A percentile compares a stretch with the other conserved stretches of the same genome.
Conservation (phyloP, 441 rosid genomes). For the Populus hybrid region DNA sequence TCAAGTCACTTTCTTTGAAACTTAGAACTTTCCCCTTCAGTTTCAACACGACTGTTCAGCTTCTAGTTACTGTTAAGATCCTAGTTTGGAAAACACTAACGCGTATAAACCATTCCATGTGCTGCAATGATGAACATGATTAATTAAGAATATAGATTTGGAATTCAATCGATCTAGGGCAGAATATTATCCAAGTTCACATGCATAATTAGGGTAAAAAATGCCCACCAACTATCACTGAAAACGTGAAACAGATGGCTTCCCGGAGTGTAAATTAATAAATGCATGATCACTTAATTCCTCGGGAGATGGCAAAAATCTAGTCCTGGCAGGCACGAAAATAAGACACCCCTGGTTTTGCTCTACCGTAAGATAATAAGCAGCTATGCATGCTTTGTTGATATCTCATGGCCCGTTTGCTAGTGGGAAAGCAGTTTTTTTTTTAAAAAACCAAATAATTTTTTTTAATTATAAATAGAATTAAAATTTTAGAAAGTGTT, state of each 20-base stretch:
- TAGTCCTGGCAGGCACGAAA: neutral
- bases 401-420: neutral
- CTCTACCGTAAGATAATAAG: neutral
- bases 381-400: neutral
- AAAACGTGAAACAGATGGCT: too few relatives aligned
- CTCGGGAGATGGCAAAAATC: constrained; percentile 5
- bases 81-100: neutral
- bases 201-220: neutral
- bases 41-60: neutral
- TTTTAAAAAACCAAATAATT: too few relatives aligned
- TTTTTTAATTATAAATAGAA: neutral
- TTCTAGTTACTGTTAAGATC: neutral
- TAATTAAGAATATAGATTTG: too few relatives aligned
- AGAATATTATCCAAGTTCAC: constrained; percentile 1
- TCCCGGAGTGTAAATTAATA: neutral
- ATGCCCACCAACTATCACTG: neutral
- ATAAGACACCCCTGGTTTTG: neutral
- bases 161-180: constrained; percentile 1
- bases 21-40: constrained; percentile 6
- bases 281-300: neutral
- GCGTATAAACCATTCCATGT: neutral
- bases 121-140: neutral
- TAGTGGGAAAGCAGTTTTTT: too few relatives aligned
- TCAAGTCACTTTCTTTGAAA: neutral
- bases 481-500: neutral